Base-by-base conservation (phyloP, 768 basidiomycete species). In the Lactarius akahatsu region DNA sequence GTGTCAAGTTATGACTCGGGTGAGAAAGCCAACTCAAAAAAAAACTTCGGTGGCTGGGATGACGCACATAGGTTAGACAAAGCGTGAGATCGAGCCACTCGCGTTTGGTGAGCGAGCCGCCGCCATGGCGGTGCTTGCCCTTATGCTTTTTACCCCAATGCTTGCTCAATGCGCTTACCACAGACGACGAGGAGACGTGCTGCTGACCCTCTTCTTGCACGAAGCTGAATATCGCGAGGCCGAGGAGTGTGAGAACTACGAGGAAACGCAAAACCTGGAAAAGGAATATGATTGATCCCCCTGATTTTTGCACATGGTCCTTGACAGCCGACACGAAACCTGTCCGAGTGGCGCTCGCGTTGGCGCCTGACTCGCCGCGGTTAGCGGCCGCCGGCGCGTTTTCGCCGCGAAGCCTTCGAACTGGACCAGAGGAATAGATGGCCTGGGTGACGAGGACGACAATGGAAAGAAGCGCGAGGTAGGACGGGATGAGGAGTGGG, bases 241-340 rank as follows among this genome's bases (percentile, higher is more conserved):
- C 80, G 28, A 88, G 76, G n/a, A 88, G 78, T 3, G 77, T 74
- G 32, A 81, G 73, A 58, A 80, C 79, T 34, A 79, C 79, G 3
- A 82, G 61, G 5, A 85, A 74, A 26, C 87, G 79, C 1, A 77
- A 69, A 38, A 84, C 60, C 68, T 82, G 83, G 74, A 80, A 81
- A 16, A 72, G 71, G 73, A 84, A 86, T 30, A 84, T 81, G 16
- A 74, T 73, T 5, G 72, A 67, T 11, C 86, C 86, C 6, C 85
- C 83, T 61, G 82, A 80, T 15, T 73, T 69, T 18, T 71, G 60
- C 36, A 85, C 72, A 69, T 84, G 83, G 36, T 63, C 62, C 36
- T 54, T 68, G 23, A 69, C 58, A 45, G 67, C 66, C 1, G 66
- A 68, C 71, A 64, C 47, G 13, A 66, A 15, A 43, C 60, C 36